Conservation (phyloP, 169 alveolate genomes). For the Theileria sp. region DNA sequence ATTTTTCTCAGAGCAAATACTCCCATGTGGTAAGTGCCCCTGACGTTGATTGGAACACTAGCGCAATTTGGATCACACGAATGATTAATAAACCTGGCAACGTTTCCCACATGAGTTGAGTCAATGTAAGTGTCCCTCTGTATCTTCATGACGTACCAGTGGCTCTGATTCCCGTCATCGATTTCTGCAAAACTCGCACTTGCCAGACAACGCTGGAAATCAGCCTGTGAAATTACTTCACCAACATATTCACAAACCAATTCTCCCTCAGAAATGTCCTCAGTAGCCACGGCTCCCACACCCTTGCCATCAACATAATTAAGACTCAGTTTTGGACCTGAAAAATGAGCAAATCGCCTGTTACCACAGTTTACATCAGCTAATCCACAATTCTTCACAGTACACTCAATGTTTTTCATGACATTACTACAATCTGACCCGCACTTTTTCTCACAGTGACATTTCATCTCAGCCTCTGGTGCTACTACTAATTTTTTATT, state of each 20-base stretch:
- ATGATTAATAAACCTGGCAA: slow-evolving; percentile 95
- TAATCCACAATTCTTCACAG: slow-evolving; percentile 27
- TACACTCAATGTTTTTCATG: slow-evolving; percentile 42
- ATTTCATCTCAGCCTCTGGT: slow-evolving; percentile 27
- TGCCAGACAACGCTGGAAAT: slow-evolving; percentile 67
- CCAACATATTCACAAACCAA: slow-evolving; percentile 84
- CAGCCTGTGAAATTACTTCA: slow-evolving; percentile 74
- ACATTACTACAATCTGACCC: slow-evolving; percentile 25
- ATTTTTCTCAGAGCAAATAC: slow-evolving; percentile 92
- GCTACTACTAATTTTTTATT: slow-evolving; percentile 21
- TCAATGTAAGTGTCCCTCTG: slow-evolving; percentile 90
- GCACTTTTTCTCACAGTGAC: slow-evolving; percentile 32
- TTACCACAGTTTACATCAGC: slow-evolving; percentile 60
- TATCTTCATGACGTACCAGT: slow-evolving; percentile 85
- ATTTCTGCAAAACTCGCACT: slow-evolving; percentile 73
- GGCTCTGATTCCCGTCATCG: slow-evolving; percentile 72
- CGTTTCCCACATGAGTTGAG: slow-evolving; percentile 92
- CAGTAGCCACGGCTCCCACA: slow-evolving; percentile 75
- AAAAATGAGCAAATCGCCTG: slow-evolving; percentile 33
- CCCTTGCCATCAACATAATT: slow-evolving; percentile 73
- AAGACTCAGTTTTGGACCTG: slow-evolving; percentile 39
- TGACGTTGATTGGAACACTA: slow-evolving; percentile 91
- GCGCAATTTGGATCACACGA: slow-evolving; percentile 97
- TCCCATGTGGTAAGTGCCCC: slow-evolving; percentile 93
- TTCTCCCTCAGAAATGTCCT: slow-evolving; percentile 70